Evolutionary conservation across 768 basidiomycete genomes (phyloP), one percentile per base, ranked within the genome.

Genomic region (Suillus subalutaceus): DNA sequence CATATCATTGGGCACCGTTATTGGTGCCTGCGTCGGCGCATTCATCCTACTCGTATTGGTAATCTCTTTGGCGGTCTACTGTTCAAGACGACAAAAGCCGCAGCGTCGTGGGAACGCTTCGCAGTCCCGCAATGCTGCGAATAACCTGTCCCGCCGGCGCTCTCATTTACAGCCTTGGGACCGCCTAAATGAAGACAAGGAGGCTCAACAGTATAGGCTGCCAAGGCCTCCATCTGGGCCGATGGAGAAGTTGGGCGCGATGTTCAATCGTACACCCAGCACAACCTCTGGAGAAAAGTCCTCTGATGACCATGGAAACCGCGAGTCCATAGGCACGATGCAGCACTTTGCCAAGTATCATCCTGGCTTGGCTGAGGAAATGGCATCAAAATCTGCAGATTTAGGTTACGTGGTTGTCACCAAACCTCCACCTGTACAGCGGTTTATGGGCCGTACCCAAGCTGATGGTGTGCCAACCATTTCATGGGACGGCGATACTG

Each of bases 11-110:
- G 79, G 82, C 65, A 84, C 87, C 6, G 89, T 90, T 41, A 79
- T 92, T 41, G 90, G 84, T 5, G 83, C 83, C 26, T 91, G 90
- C 68, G 78, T 90, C 1, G 90, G 84, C 5, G 86, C 88, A 32
- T 82, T 90, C 70, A 38, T 72, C 23, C 83, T 84, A 46, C 84
- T 88, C 55, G 80, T 83, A 38, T 71, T 82, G 40, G 74, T 84
- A 26, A 75, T 91, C 58, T 80, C 86, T 50, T 69, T 87, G 12
- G 76, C 89, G 50, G 64, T 89, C 52, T 85, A 83, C 79, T 81
- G 86, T 65, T 88, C 86, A 75, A 82, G 78, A 58, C 71, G 80
- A 75, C 69, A 77, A 73, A 63, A 77, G 72, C 50, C 10, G n/a
- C 26, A 8, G 10, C 6, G 20, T 1, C 57, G 48, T 37, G 41